Conservation (phyloP, 2,329 filamentous ascomycete species). For the Beauveria asiatica region DNA sequence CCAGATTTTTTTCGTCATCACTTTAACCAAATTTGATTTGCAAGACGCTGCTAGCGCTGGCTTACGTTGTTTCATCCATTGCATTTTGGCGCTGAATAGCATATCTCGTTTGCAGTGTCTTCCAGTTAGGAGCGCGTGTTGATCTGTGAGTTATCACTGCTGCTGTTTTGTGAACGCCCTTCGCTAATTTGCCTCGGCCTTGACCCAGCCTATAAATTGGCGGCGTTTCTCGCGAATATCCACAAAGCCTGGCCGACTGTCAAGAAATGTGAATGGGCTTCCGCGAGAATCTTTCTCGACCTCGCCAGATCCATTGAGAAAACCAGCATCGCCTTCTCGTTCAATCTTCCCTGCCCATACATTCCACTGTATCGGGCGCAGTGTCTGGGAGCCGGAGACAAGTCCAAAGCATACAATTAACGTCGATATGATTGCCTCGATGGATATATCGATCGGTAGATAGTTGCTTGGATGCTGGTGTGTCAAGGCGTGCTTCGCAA, state of each 20-base stretch:
- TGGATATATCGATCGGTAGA: conserved; percentile 76
- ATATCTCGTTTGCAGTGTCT: not conserved
- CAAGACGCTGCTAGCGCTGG: not conserved
- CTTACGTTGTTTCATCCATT: not conserved
- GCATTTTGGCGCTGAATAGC: not conserved
- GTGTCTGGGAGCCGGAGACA: conserved; percentile 64
- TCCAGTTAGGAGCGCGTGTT: not conserved
- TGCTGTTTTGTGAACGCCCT: not conserved
- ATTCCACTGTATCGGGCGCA: conserved; percentile 79
- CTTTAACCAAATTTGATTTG: no score
- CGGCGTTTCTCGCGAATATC: conserved; percentile 75
- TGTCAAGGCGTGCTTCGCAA: conserved; percentile 35
- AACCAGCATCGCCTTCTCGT: conserved; percentile 57
- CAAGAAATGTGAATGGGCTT: conserved; percentile 72
- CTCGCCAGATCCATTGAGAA: conserved; percentile 49
- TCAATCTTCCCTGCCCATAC: conserved; percentile 81
- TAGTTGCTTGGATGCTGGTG: conserved; percentile 33
- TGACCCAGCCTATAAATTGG: conserved; percentile 71
- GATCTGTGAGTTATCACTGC: not conserved
- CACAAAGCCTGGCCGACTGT: conserved; percentile 75
- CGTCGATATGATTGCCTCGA: conserved; percentile 77
- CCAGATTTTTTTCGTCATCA: not conserved
- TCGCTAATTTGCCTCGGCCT: conserved; percentile 23
- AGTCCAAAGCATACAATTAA: conserved; percentile 76
- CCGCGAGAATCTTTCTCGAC: conserved; percentile 62